A percentile compares a stretch with the other conserved stretches of the same genome.
These are phyloP conservation scores for Groenewaldozyma auringiensis DNA, from an alignment of 1,139 yeast species.

Conservation along the genomic window DNA sequence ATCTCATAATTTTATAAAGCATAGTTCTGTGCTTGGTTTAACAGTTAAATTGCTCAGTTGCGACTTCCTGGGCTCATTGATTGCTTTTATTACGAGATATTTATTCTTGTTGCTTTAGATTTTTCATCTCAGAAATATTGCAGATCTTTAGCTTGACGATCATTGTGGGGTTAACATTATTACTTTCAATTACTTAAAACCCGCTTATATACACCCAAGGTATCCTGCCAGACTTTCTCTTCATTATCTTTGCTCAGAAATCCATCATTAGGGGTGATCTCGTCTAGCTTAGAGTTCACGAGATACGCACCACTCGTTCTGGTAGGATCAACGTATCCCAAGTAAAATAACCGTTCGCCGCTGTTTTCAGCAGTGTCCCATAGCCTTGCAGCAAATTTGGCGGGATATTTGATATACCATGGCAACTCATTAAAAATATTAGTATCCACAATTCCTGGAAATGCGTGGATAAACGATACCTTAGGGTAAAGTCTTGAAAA, in stretches of 20 bases:
- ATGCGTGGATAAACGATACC: slow-evolving; percentile 23
- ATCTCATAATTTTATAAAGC: no score
- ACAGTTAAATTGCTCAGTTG: no score
- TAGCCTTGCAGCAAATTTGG: not conserved
- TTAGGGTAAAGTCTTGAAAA: slow-evolving; percentile 24
- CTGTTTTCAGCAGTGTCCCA: slow-evolving; percentile 15
- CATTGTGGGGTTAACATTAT: no score
- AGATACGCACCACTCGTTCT: slow-evolving; percentile 20
- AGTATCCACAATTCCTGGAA: slow-evolving; percentile 28
- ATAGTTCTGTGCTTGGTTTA: no score
- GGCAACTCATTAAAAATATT: slow-evolving; percentile 20
- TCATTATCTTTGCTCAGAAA: slow-evolving; percentile 18
- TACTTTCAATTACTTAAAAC: not conserved
- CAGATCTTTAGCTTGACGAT: no score
- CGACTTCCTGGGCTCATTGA: no score
- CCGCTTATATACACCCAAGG: slow-evolving; percentile 18
- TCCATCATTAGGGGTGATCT: slow-evolving; percentile 14
- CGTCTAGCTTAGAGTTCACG: slow-evolving; percentile 14
- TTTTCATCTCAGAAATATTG: no score
- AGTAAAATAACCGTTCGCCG: slow-evolving; percentile 22
- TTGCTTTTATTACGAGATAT: no score
- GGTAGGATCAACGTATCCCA: slow-evolving; percentile 17
- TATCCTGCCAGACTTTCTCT: slow-evolving; percentile 25
- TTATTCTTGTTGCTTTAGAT: no score
- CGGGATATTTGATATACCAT: slow-evolving; percentile 18